Evolutionary conservation across 768 basidiomycete genomes (phyloP).

Genomic region (Podaxis sp.): DNA sequence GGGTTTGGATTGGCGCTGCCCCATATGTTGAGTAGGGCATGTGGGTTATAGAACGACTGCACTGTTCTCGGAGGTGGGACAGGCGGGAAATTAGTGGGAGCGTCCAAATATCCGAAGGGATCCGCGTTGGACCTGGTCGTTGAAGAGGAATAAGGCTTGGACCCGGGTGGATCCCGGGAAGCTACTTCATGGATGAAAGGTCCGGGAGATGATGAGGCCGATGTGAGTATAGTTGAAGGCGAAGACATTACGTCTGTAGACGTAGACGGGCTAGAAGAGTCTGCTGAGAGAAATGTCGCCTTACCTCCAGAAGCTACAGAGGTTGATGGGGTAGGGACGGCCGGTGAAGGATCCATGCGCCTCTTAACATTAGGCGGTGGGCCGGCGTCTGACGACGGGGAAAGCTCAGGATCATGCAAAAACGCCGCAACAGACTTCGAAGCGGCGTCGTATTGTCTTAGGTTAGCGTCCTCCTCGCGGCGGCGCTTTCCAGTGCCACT

Average conservation of each 20-base stretch:
- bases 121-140: conserved; percentile 31
- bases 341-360: conserved; percentile 28
- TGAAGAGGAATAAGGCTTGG: background rate
- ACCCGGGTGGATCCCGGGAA: background rate
- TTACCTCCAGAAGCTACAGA: background rate
- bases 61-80: conserved; percentile 29
- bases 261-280: conserved; percentile 7
- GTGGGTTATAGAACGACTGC: conserved; percentile 33
- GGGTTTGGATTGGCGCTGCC: conserved; percentile 21
- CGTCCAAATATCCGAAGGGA: conserved; percentile 64
- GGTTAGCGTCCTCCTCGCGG: conserved; percentile 52
- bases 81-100: conserved; percentile 29
- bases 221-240: conserved; percentile 16
- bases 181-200: background rate
- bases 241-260: conserved; percentile 7
- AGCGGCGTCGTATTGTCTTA: conserved; percentile 55
- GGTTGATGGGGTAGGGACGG: background rate
- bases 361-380: conserved; percentile 34
- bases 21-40: conserved; percentile 38
- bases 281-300: conserved; percentile 1
- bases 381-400: conserved; percentile 24
- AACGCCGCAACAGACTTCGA: conserved; percentile 55
- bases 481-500: conserved; percentile 48
- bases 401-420: conserved; percentile 38
- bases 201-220: conserved; percentile 12